Conservation (phyloP, 1,284 basidiomycete genomes). For the Cutaneotrichosporon dermatis region DNA sequence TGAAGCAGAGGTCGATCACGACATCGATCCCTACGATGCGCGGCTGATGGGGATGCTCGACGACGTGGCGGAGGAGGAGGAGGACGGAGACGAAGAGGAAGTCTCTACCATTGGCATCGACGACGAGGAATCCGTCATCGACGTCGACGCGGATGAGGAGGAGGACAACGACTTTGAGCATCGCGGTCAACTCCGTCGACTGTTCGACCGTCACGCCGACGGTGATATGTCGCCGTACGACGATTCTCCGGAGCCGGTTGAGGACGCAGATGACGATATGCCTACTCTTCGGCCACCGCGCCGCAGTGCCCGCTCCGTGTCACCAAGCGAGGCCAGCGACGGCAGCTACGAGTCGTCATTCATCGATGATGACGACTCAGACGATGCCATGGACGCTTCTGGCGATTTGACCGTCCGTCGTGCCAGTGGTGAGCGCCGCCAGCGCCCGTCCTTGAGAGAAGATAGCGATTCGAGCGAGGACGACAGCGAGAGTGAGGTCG, state of each 20-base stretch:
- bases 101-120: constrained; percentile 1
- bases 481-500: constrained; percentile 18
- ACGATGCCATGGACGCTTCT: neutral
- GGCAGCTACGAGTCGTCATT: constrained; percentile 20
- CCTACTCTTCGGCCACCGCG: too few species aligned
- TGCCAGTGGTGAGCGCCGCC: too few species aligned
- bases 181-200: too few species aligned
- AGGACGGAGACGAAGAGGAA: neutral
- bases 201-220: too few species aligned
- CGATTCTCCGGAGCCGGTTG: too few species aligned
- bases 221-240: too few species aligned
- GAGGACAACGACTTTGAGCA: too few species aligned
- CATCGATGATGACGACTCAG: constrained; percentile 12
- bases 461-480: neutral
- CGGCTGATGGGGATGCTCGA: neutral
- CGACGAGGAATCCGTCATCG: neutral
- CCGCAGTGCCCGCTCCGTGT: neutral
- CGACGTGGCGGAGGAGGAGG: constrained; percentile 5
- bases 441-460: too few species aligned
- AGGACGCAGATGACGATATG: too few species aligned
- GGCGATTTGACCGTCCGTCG: neutral
- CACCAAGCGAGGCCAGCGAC: constrained; percentile 2
- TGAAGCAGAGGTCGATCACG: constrained; percentile 2
- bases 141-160: too few species aligned
- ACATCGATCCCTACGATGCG: neutral